These are phyloP conservation scores for Metarhizium sp. DNA, from an alignment of 2,329 filamentous ascomycete species.

Conservation along the genomic window DNA sequence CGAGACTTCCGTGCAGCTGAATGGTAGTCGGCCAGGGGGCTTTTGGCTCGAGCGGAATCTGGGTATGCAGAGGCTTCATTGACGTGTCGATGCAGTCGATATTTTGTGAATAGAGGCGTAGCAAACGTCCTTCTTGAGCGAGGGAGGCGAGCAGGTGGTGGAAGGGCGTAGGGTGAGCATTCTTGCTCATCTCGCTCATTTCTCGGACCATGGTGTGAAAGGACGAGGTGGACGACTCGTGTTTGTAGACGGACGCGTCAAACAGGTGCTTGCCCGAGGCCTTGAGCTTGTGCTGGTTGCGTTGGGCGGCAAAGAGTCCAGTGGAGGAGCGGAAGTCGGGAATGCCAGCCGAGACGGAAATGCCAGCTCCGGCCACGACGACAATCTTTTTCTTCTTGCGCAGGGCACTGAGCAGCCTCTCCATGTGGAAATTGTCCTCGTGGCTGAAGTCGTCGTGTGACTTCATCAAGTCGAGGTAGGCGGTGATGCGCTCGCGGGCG, in stretches of 20 bases:
- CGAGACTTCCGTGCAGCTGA: constrained; percentile 85
- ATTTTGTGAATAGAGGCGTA: constrained; percentile 93
- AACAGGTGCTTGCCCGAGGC: constrained; percentile 88
- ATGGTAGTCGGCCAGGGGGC: constrained; percentile 90
- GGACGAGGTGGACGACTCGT: constrained; percentile 75
- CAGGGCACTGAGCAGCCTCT: constrained; percentile 63
- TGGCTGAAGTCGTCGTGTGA: constrained; percentile 38
- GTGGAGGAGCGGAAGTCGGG: constrained; percentile 91
- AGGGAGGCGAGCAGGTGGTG: constrained; percentile 90
- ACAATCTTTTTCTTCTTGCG: constrained; percentile 94
- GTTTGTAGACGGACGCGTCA: constrained; percentile 94
- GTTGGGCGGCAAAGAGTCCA: constrained; percentile 79
- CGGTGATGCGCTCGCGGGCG: constrained; percentile 63
- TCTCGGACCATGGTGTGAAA: constrained; percentile 96
- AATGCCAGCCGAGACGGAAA: constrained; percentile 93
- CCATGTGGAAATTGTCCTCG: constrained; percentile 45
- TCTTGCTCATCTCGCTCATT: constrained; percentile 68
- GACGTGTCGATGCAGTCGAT: constrained; percentile 90
- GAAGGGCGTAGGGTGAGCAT: constrained; percentile 75
- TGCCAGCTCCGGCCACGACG: constrained; percentile 90
- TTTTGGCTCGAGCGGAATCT: constrained; percentile 70
- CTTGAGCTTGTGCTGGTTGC: constrained; percentile 82
- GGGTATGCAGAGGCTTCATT: constrained; percentile 69
- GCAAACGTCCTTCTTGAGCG: constrained; percentile 73
- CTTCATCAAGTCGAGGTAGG: constrained; percentile 62